Evolutionary conservation across 2,329 filamentous ascomycete species (phyloP), one percentile per base, ranked within the genome.

Genomic region (Aureobasidium sp.): DNA sequence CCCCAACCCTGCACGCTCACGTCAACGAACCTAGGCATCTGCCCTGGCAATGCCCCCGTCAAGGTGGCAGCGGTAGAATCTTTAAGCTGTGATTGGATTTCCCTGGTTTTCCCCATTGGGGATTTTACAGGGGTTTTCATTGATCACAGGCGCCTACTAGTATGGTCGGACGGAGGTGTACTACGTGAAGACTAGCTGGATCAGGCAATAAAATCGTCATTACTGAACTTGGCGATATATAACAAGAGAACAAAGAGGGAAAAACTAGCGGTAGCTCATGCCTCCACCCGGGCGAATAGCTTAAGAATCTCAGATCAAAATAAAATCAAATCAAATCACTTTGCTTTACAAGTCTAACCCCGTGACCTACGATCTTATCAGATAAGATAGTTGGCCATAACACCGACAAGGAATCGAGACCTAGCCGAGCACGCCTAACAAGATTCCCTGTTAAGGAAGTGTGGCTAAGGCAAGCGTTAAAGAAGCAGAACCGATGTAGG

Each of bases 141-240:
- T 14, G 12, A 44, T 44, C 24, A 44, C 40, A 44, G 40, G 24
- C 11, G 40, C 11, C 40, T 44, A 44, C 40, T 44, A 8, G 40
- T 44, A 5, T 44, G 24, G 40, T 44, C 24, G 24, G 40, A 44
- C 40, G 40, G 40, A 44, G 40, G 40, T 44, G 40, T 44, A 44
- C 40, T 44, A 44, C 40, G 40, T 44, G 40, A 44, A 6, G 40
- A 44, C 40, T 44, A 29, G 22, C 40, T 44, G 22, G 24, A 44
- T 6, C 11, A 44, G 40, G 11, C 40, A 44, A 44, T 44, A 44
- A 44, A 14, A 8, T 44, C 24, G 40, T 44, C 40, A 44, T 44
- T 44, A 44, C 40, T 44, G 11, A 44, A 44, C 24, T 44, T 44
- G 24, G 40, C 40, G 40, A 30, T 44, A 44, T 44, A 44, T 44